phyloP scores from a whole-genome alignment of 768 basidiomycete species.

The Panus rudis region DNA sequence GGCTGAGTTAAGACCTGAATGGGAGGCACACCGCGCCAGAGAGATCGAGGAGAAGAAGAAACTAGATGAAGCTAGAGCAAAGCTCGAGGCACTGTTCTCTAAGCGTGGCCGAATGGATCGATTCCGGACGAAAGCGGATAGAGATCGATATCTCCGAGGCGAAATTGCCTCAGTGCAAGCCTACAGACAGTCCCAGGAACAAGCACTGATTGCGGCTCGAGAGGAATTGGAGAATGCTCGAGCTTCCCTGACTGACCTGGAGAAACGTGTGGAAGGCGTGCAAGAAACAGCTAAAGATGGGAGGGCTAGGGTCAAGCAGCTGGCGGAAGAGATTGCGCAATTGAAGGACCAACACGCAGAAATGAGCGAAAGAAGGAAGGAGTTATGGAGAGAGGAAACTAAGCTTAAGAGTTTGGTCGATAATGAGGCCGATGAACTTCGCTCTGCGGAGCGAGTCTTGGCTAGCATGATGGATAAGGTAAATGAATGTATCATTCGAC shows the following conservation, averaged over 20 bases:
- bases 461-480: conserved; percentile 97
- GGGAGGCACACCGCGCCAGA: conserved; percentile 48
- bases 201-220: conserved; percentile 47
- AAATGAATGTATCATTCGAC: not conserved
- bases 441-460: conserved; percentile 69
- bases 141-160: conserved; percentile 76
- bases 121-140: conserved; percentile 76
- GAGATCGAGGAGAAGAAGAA: conserved; percentile 53
- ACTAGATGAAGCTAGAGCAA: conserved; percentile 70
- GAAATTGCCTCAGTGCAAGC: conserved; percentile 68
- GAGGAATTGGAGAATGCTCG: conserved; percentile 43
- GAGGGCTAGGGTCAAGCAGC: conserved; percentile 44
- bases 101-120: conserved; percentile 87
- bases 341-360: conserved; percentile 66
- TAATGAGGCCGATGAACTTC: conserved; percentile 74
- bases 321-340: conserved; percentile 50
- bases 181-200: conserved; percentile 49
- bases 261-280: conserved; percentile 48
- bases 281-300: conserved; percentile 61
- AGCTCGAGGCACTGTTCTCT: conserved; percentile 68
- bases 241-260: conserved; percentile 47
- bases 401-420: conserved; percentile 73
- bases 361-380: conserved; percentile 77
- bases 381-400: conserved; percentile 91
- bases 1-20: conserved; percentile 59